Evolutionary conservation across 2,329 filamentous ascomycete species (phyloP), one percentile per base, ranked within the genome.

Genomic region (Leptographium procerum): DNA sequence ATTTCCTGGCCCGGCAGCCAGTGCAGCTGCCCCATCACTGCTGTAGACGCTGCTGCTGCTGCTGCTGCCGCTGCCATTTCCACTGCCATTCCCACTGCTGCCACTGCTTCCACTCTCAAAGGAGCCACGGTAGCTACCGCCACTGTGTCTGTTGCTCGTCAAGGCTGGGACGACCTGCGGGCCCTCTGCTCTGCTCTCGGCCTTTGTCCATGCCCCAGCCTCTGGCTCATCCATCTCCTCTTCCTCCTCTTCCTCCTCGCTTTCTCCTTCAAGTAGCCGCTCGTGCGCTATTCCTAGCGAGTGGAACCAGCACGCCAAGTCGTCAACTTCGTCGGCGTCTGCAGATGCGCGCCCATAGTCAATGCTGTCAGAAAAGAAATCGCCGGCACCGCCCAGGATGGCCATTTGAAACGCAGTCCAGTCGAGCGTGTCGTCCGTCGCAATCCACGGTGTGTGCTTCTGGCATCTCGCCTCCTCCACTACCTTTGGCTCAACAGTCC

Each of bases 361-460:
- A 53, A 72, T 69, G 22, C 70, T 69, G 55, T 78, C 78, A 22
- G 70, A 69, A 56, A 75, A 71, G 51, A 79, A 72, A 62, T 81
- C 79, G 33, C 77, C 79, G 2, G 78, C 77, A 6, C 79, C 80
- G 48, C 82, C 81, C 0, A 80, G 70, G 55, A 85, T 83, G 19
- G 83, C 82, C 76, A 84, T 83, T 68, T 86, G 82, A 66, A 84
- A 85, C 4, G 82, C 81, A 7, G 78, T 82, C 82, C 82, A 85
- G 71, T 86, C 82, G 4, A 85, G 68, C 10, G 73, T 76, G 53
- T 79, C 78, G 55, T 81, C 80, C 59, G 70, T 73, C 36, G 64
- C 61, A 51, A 68, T 63, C 55, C 65, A 53, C 61, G 61, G 24
- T 52, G 56, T 19, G 54, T 36, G 45, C n/a, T 29, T 54, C 19